Percentiles rank a stretch among this genome's conserved stretches.
Evolutionary conservation across 352 stramenopile species (phyloP).

Genomic region (Globisporangium cystogenes): DNA sequence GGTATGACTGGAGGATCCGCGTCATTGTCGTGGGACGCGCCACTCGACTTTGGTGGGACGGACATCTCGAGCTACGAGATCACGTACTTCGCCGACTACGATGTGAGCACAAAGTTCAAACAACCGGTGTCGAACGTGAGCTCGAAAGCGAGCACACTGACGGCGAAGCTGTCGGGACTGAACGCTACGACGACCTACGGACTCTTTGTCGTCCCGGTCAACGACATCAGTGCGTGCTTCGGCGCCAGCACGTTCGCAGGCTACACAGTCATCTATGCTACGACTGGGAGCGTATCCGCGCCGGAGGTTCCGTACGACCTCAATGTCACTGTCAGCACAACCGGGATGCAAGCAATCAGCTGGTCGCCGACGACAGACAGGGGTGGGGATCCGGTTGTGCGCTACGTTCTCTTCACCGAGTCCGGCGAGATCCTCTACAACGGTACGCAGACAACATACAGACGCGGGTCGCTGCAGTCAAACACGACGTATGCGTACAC

Average conservation of each 20-base stretch:
- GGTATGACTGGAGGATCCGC: slow-evolving; percentile 30
- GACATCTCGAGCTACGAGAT: slow-evolving; percentile 46
- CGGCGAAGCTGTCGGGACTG: slow-evolving; percentile 31
- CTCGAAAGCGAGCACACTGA: slow-evolving; percentile 15
- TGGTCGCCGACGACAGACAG: slow-evolving; percentile 35
- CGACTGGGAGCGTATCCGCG: slow-evolving; percentile 20
- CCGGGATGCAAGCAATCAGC: slow-evolving; percentile 35
- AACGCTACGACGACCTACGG: slow-evolving; percentile 46
- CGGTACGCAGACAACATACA: slow-evolving; percentile 29
- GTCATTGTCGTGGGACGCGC: slow-evolving; percentile 34
- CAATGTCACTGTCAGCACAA: slow-evolving; percentile 20
- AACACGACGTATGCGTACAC: slow-evolving; percentile 44
- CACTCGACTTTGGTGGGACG: slow-evolving; percentile 47
- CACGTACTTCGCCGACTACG: slow-evolving; percentile 31
- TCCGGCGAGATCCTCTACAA: slow-evolving; percentile 28
- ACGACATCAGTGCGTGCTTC: slow-evolving; percentile 43
- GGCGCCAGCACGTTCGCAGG: slow-evolving; percentile 18
- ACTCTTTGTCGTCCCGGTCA: slow-evolving; percentile 42
- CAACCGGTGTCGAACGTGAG: slow-evolving; percentile 26
- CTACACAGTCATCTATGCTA: slow-evolving; percentile 28
- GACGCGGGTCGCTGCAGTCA: slow-evolving; percentile 21
- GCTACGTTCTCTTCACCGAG: slow-evolving; percentile 33
- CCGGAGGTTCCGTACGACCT: slow-evolving; percentile 33
- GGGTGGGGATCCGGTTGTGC: slow-evolving; percentile 25
- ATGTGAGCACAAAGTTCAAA: slow-evolving; percentile 22